Conservation (phyloP, 2,329 filamentous ascomycete species). For the Cladosporium velox region DNA sequence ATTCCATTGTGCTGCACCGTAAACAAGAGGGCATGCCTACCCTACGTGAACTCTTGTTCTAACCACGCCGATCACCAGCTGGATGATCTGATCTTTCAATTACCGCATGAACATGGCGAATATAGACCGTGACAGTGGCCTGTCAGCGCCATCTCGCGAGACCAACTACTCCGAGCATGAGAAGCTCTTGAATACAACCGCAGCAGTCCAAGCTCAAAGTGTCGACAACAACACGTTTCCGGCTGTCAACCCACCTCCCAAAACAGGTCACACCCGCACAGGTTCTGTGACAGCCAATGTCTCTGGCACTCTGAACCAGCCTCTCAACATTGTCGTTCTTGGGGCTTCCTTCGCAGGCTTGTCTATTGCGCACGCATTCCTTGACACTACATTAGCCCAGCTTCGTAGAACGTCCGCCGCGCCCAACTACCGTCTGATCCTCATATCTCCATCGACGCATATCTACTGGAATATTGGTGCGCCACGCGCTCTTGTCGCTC, state of each 20-base stretch:
- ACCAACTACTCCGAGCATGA: constrained; percentile 4
- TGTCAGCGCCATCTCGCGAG: background rate
- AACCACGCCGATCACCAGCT: background rate
- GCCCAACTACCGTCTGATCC: constrained; percentile 38
- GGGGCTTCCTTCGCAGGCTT: constrained; percentile 43
- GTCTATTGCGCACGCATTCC: constrained; percentile 40
- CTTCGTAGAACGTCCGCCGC: constrained; percentile 32
- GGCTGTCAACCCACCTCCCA: constrained; percentile 11
- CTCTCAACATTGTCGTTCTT: constrained; percentile 42
- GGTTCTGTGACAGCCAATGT: background rate
- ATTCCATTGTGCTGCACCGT: constrained; percentile 13
- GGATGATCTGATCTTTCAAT: background rate
- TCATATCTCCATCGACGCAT: constrained; percentile 40
- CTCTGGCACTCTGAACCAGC: constrained; percentile 19
- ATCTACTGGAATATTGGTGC: constrained; percentile 43
- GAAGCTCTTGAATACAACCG: background rate
- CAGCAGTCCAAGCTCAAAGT: background rate
- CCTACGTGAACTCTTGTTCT: background rate
- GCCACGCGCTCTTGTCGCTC: constrained; percentile 41
- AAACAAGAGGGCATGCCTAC: background rate
- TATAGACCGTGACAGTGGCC: background rate
- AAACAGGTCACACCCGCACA: background rate
- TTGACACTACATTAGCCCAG: constrained; percentile 36
- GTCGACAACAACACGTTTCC: background rate
- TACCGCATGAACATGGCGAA: background rate